Evolutionary conservation across 106 monocot species (phyloP).

Genomic region (Acanthochlamys bracteata): DNA sequence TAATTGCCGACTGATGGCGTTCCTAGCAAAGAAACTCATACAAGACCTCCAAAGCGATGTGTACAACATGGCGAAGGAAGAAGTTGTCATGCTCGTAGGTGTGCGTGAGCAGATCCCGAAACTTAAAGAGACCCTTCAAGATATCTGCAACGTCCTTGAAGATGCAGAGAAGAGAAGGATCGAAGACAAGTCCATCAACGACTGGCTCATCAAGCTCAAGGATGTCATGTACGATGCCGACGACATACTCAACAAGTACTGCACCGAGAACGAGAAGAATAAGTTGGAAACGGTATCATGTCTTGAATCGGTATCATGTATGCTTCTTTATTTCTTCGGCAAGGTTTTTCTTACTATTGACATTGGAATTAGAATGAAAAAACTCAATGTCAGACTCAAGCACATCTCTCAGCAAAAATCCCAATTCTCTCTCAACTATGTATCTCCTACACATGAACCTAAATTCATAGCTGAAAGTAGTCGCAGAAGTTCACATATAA

Average conservation of each 20-base stretch:
- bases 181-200: not conserved
- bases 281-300: too few relatives aligned
- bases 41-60: not conserved
- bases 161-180: constrained; percentile 15
- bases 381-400: not conserved
- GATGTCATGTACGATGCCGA: constrained; percentile 15
- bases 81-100: not conserved
- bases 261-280: not conserved
- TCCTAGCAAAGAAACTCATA: too few relatives aligned
- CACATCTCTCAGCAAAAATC: not conserved
- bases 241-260: constrained; percentile 11
- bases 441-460: too few relatives aligned
- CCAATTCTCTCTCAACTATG: not conserved
- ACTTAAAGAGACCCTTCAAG: constrained; percentile 2
- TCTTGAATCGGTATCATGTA: not conserved
- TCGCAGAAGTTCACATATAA: too few relatives aligned
- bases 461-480: too few relatives aligned
- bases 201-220: constrained; percentile 25
- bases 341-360: not conserved
- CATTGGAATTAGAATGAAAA: not conserved
- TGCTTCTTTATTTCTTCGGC: not conserved
- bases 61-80: not conserved
- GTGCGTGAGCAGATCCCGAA: constrained; percentile 3
- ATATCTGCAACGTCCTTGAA: not conserved
- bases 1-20: too few relatives aligned